A percentile compares a stretch with the other conserved stretches of the same genome.
These are phyloP conservation scores for Rhizomucor pusillus DNA, from an alignment of 371 early-diverging fungal species.

Conservation along the genomic window DNA sequence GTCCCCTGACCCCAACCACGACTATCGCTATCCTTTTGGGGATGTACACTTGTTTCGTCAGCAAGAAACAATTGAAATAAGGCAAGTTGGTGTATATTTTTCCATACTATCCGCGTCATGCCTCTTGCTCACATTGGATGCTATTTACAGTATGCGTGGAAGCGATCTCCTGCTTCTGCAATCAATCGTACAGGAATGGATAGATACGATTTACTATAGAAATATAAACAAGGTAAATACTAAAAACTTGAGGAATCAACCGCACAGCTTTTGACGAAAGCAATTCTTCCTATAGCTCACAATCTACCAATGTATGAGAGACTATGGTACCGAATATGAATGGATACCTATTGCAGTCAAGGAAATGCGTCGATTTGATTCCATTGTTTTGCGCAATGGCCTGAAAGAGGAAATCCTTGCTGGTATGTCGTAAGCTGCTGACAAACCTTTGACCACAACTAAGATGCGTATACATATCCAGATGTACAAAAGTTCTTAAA, in stretches of 20 bases:
- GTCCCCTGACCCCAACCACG: too few species aligned
- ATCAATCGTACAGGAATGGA: constrained; percentile 37
- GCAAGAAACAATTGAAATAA: neutral
- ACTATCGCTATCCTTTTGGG: too few species aligned
- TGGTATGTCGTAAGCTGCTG: constrained; percentile 1
- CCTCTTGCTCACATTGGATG: neutral
- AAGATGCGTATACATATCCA: neutral
- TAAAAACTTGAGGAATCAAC: neutral
- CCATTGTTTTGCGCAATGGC: constrained; percentile 35
- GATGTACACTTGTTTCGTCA: neutral
- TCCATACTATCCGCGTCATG: neutral
- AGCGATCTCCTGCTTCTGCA: constrained; percentile 12
- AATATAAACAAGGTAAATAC: constrained; percentile 9
- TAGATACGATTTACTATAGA: constrained; percentile 23
- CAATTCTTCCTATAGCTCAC: too few species aligned
- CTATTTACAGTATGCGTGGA: constrained; percentile 3
- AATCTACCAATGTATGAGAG: constrained; percentile 26
- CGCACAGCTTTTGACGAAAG: neutral
- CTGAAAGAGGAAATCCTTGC: constrained; percentile 33
- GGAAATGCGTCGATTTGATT: constrained; percentile 28
- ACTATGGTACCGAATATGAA: constrained; percentile 21
- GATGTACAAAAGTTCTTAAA: constrained; percentile 36
- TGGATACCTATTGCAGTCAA: constrained; percentile 24
- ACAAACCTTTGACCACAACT: neutral
- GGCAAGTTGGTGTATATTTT: neutral